Percentiles rank a stretch among this genome's conserved stretches.
phyloP scores from a whole-genome alignment of 2,329 filamentous ascomycete genomes.

The Colletotrichum tabaci region DNA sequence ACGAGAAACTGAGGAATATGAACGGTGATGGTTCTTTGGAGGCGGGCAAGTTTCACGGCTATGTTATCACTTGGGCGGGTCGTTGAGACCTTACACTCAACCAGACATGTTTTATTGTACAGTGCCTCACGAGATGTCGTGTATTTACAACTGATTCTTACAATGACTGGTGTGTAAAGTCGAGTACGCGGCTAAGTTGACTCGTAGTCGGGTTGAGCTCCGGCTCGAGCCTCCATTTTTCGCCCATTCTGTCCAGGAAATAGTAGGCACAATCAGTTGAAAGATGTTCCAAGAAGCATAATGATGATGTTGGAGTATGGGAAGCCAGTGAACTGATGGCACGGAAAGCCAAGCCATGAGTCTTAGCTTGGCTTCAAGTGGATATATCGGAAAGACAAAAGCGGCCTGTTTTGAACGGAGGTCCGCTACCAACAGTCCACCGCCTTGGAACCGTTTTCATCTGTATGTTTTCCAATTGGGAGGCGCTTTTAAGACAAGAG shows the following conservation, averaged over 20 bases:
- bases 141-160: not conserved
- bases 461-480: too few species aligned
- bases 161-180: too few species aligned
- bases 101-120: not conserved
- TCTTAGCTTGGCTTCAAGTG: not conserved
- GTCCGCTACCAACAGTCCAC: too few species aligned
- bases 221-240: too few species aligned
- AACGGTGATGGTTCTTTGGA: not conserved
- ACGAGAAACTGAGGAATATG: slow-evolving; percentile 10
- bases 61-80: not conserved
- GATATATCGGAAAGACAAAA: too few species aligned
- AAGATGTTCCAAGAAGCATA: not conserved
- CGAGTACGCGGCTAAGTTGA: too few species aligned
- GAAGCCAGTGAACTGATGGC: not conserved
- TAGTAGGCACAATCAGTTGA: not conserved
- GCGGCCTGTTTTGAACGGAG: too few species aligned
- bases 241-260: not conserved
- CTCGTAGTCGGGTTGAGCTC: too few species aligned
- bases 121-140: not conserved
- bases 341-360: not conserved
- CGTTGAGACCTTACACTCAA: not conserved
- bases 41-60: not conserved
- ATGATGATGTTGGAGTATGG: not conserved
- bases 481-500: too few species aligned
- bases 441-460: too few species aligned